Conservation (phyloP, 1,284 basidiomycete species). For the Austropuccinia psidii region DNA sequence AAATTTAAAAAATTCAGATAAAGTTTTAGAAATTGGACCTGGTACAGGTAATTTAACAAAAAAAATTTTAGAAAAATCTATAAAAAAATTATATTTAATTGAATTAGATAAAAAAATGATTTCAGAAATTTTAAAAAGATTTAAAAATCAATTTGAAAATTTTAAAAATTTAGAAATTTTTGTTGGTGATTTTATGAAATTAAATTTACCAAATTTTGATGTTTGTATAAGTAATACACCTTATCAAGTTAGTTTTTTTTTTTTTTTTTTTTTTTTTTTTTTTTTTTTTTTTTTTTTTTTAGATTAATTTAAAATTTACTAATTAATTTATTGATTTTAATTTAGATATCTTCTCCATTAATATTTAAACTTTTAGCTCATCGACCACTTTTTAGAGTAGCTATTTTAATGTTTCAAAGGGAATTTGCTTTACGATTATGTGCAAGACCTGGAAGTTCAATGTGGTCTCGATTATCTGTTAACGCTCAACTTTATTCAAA, state of each 20-base stretch:
- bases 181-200: slow-evolving; percentile 95
- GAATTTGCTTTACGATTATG: slow-evolving; percentile 92
- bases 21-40: slow-evolving; percentile 94
- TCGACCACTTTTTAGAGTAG: slow-evolving; percentile 82
- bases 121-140: slow-evolving; percentile 90
- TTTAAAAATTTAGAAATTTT: slow-evolving; percentile 75
- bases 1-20: slow-evolving; percentile 84
- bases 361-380: slow-evolving; percentile 96
- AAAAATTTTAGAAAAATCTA: slow-evolving; percentile 84
- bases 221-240: slow-evolving; percentile 99
- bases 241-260: slow-evolving; percentile 60
- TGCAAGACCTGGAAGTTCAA: slow-evolving; percentile 69
- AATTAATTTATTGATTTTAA: background rate
- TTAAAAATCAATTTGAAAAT: slow-evolving; percentile 56
- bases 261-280: background rate
- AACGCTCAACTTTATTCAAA: slow-evolving; percentile 95
- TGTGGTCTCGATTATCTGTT: slow-evolving; percentile 90
- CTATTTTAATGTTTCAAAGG: slow-evolving; percentile 98
- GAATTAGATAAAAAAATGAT: slow-evolving; percentile 99
- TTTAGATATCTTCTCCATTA: slow-evolving; percentile 83
- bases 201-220: slow-evolving; percentile 92
- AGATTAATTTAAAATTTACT: background rate
- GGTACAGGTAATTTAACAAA: slow-evolving; percentile 97
- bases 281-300: background rate
- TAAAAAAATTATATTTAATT: slow-evolving; percentile 76